These are phyloP conservation scores for Phytophthora multivora DNA, from an alignment of 352 stramenopile genomes.

Conservation along the genomic window DNA sequence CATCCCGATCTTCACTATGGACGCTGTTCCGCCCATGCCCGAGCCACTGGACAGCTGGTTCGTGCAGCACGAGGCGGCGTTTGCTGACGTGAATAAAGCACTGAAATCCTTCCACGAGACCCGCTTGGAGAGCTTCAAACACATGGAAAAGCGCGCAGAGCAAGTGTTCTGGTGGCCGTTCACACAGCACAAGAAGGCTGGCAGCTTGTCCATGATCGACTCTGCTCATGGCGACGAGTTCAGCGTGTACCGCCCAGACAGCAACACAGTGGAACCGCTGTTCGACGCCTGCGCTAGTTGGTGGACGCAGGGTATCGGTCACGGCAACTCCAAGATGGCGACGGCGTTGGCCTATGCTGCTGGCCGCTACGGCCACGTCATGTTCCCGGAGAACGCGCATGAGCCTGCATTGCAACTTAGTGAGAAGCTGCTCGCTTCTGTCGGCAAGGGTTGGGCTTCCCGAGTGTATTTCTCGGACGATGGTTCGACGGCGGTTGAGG, in stretches of 20 bases:
- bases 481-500: slow-evolving; percentile 90
- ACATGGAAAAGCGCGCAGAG: slow-evolving; percentile 64
- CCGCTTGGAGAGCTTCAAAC: slow-evolving; percentile 56
- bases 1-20: slow-evolving; percentile 80
- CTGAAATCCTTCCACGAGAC: slow-evolving; percentile 64
- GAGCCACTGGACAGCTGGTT: slow-evolving; percentile 82
- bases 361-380: slow-evolving; percentile 91
- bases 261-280: slow-evolving; percentile 62
- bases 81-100: slow-evolving; percentile 51
- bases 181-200: slow-evolving; percentile 91
- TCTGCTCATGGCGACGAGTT: slow-evolving; percentile 91
- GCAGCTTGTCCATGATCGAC: slow-evolving; percentile 86
- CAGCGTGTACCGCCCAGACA: slow-evolving; percentile 53
- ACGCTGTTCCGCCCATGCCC: slow-evolving; percentile 71
- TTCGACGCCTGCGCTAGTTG: slow-evolving; percentile 92
- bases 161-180: slow-evolving; percentile 94
- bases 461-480: slow-evolving; percentile 93
- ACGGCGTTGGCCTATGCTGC: slow-evolving; percentile 89
- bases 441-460: slow-evolving; percentile 84
- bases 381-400: slow-evolving; percentile 92
- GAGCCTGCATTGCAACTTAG: slow-evolving; percentile 82
- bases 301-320: slow-evolving; percentile 93
- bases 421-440: slow-evolving; percentile 75
- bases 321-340: slow-evolving; percentile 89
- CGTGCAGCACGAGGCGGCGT: slow-evolving; percentile 43